phyloP scores from a whole-genome alignment of 2,329 filamentous ascomycete genomes.

The Botryosphaeria agaves region DNA sequence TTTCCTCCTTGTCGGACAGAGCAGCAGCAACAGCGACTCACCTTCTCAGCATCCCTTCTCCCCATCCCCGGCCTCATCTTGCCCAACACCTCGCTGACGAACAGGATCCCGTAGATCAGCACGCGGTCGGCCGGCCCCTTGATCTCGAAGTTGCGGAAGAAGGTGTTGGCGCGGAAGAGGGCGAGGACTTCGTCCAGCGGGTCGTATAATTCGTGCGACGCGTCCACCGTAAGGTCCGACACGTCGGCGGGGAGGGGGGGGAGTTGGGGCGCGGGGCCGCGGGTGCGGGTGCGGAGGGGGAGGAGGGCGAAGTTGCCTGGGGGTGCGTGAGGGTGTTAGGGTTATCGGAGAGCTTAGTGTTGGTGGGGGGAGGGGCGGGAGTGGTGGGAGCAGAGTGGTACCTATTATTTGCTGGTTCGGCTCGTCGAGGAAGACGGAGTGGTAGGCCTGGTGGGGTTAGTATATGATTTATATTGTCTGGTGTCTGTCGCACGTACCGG shows the following conservation, averaged over 20 bases:
- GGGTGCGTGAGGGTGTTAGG: constrained; percentile 11
- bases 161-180: constrained; percentile 93
- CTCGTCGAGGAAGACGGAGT: constrained; percentile 87
- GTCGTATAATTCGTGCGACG: constrained; percentile 87
- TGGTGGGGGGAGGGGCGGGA: constrained; percentile 1
- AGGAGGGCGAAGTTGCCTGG: constrained; percentile 85
- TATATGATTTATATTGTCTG: constrained; percentile 1
- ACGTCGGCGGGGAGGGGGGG: constrained; percentile 34
- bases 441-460: constrained; percentile 56
- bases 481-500: constrained; percentile 1
- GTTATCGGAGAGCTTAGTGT: constrained; percentile 3
- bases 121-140: constrained; percentile 88
- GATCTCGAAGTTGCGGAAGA: constrained; percentile 99
- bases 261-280: constrained; percentile 85
- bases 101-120: constrained; percentile 92
- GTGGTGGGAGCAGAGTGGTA: constrained; percentile 13
- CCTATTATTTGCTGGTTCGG: constrained; percentile 49
- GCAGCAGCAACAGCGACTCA: constrained; percentile 10
- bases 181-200: constrained; percentile 84
- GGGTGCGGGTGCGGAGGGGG: constrained; percentile 83
- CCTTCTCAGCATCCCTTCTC: constrained; percentile 49
- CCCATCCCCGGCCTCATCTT: constrained; percentile 67
- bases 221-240: constrained; percentile 46
- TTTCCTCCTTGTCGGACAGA: too few relatives aligned
- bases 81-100: constrained; percentile 73